Base-by-base conservation (phyloP, 768 basidiomycete species). In the Ramaria sp. region DNA sequence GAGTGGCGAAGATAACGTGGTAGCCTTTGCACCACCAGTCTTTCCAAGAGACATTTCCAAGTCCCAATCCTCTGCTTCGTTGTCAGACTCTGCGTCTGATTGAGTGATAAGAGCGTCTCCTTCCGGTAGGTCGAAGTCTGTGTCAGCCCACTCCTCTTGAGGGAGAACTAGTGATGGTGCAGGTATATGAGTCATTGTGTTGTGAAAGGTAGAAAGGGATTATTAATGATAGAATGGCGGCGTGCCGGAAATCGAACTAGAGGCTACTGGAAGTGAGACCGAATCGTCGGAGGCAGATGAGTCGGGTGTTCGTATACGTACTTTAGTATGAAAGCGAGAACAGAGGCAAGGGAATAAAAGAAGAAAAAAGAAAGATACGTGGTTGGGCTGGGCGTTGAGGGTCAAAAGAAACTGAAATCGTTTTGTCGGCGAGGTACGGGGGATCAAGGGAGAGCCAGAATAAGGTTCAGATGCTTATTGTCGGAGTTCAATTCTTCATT, bases 61-160 rank as follows among this genome's bases (percentile, higher is more conserved):
- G 64, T 91, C 90, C 90, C 89, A 91, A 66, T 91, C 88, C 66
- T 86, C 80, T 60, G 80, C 78, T 52, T 75, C 65, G 46, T 78
- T 80, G 74, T 86, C 84, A 20, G 78, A 77, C 61, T 79, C 78
- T 17, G 71, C 69, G 61, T 75, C 78, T 22, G 60, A 50, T 24
- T 76, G 76, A 38, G 83, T 69, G 62, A 84, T 80, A 52, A 88
- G 78, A 50, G 80, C 74, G 49, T 79, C 79, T 43, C 80, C 88
- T 49, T 91, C 89, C 54, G 86, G 83, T 20, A 91, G 73, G 67
- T 90, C 89, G 66, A 91, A 91, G 71, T 91, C 89, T 60, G 86
- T 85, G 69, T 91, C 89, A 45, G 80, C 77, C 88, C 89, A 91
- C 73, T 90, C 87, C 70, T 91, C 88, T 60, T 79, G 78, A 55